Evolutionary conservation across 495 filamentous ascomycete species (phyloP).

Genomic region (Neurospora tetrasperma): DNA sequence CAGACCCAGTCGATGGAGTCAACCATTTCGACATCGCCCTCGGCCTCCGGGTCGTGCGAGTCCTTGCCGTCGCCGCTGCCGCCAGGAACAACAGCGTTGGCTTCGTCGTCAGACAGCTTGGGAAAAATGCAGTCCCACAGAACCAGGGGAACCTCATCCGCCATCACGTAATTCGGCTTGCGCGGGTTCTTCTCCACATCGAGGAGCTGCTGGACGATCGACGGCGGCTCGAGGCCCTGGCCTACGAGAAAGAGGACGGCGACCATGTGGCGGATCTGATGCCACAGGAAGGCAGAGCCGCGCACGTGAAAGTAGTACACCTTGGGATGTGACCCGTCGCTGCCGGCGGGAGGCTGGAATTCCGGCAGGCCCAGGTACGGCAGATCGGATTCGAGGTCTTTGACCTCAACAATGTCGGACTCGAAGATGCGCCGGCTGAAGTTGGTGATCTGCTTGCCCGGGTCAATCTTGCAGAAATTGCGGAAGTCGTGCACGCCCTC

Average conservation of each 20-base stretch:
- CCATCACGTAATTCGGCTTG: conserved; percentile 81
- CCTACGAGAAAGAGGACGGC: conserved; percentile 81
- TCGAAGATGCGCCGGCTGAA: conserved; percentile 69
- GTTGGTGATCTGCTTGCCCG: conserved; percentile 71
- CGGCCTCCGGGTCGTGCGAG: conserved; percentile 30
- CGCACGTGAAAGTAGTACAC: conserved; percentile 79
- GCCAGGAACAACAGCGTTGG: background rate
- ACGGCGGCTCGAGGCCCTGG: conserved; percentile 72
- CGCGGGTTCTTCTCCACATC: conserved; percentile 57
- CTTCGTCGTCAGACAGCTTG: conserved; percentile 7
- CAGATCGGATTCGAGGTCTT: conserved; percentile 37
- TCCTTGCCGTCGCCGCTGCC: conserved; percentile 10
- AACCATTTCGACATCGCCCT: conserved; percentile 13
- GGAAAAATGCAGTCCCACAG: conserved; percentile 95
- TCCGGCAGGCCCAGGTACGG: conserved; percentile 23
- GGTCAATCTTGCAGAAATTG: conserved; percentile 91
- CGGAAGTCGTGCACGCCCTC: conserved; percentile 87
- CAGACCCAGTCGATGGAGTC: conserved; percentile 77
- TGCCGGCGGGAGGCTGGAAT: background rate
- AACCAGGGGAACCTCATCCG: conserved; percentile 76
- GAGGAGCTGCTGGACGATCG: conserved; percentile 59
- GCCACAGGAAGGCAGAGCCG: conserved; percentile 94
- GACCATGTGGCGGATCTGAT: conserved; percentile 91
- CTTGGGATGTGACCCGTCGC: conserved; percentile 36
- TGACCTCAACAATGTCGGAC: conserved; percentile 61